A percentile compares a stretch with the other conserved stretches of the same genome.
Evolutionary conservation across 2,329 filamentous ascomycete species (phyloP).

Genomic region (Alternaria panax): DNA sequence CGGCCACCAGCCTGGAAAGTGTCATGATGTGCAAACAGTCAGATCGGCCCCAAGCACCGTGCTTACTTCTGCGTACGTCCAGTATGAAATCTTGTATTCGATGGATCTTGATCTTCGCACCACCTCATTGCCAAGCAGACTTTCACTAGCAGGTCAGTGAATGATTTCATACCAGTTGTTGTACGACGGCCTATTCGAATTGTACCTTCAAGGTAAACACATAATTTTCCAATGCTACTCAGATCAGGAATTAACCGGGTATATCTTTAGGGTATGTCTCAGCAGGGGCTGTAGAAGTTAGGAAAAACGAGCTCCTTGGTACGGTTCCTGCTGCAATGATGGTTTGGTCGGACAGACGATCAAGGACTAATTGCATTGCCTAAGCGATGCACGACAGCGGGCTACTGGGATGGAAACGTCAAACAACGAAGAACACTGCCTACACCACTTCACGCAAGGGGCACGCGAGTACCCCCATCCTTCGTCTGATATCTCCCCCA

Average conservation of each 20-base stretch:
- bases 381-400: constrained; percentile 8
- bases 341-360: constrained; percentile 8
- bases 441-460: not conserved
- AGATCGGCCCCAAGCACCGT: not conserved
- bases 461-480: constrained; percentile 20
- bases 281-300: no score
- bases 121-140: not conserved
- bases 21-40: not conserved
- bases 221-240: constrained; percentile 59
- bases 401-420: constrained; percentile 1
- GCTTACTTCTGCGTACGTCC: not conserved
- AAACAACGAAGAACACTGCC: not conserved
- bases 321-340: not conserved
- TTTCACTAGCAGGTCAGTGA: not conserved
- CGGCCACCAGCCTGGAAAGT: not conserved
- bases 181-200: no score
- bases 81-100: not conserved
- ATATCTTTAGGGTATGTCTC: no score
- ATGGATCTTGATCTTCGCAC: not conserved
- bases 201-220: no score
- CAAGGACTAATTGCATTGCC: constrained; percentile 12
- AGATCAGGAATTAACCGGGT: no score
- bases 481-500: constrained; percentile 19
- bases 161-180: constrained; percentile 4
- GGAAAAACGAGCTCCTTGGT: no score